Percentiles rank a stretch among this genome's conserved stretches.
phyloP scores from a whole-genome alignment of 2,329 filamentous ascomycete species.

The Pseudogymnoascus sp. region DNA sequence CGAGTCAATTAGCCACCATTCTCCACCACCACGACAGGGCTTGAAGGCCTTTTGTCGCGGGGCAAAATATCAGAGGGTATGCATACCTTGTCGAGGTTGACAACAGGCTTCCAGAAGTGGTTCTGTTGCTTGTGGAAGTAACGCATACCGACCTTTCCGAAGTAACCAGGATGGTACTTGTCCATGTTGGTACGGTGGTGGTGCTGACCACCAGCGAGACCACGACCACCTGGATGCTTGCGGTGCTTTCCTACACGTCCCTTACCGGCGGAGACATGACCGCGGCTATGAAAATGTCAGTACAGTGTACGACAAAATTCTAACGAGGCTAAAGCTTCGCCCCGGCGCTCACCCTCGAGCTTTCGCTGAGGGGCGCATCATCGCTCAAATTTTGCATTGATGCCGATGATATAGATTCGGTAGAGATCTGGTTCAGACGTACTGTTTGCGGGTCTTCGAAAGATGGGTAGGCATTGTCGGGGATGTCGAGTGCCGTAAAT shows the following conservation, averaged over 20 bases:
- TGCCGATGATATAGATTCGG: not conserved
- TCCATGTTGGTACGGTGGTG: slow-evolving; percentile 92
- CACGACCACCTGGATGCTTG: slow-evolving; percentile 80
- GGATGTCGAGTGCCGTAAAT: slow-evolving; percentile 17
- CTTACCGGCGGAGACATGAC: slow-evolving; percentile 96
- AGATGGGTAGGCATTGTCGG: slow-evolving; percentile 67
- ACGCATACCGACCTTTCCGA: slow-evolving; percentile 92
- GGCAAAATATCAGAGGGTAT: slow-evolving; percentile 7
- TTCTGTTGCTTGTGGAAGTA: slow-evolving; percentile 95
- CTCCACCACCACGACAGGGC: not conserved
- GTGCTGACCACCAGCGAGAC: slow-evolving; percentile 97
- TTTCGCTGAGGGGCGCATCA: slow-evolving; percentile 6
- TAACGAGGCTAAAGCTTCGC: slow-evolving; percentile 14
- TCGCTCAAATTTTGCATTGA: slow-evolving; percentile 7
- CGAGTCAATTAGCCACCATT: slow-evolving; percentile 17
- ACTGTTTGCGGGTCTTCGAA: slow-evolving; percentile 73
- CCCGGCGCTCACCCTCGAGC: slow-evolving; percentile 11
- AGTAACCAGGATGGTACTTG: slow-evolving; percentile 98
- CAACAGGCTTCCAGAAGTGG: slow-evolving; percentile 96
- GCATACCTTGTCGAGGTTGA: slow-evolving; percentile 96
- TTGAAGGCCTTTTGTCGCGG: not conserved
- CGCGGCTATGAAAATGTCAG: slow-evolving; percentile 58
- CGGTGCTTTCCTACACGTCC: slow-evolving; percentile 99
- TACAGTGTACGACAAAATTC: slow-evolving; percentile 16
- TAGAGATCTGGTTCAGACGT: slow-evolving; percentile 37